Evolutionary conservation across 1,284 basidiomycete genomes (phyloP), one percentile per base, ranked within the genome.

Genomic region (Leucoagaricus sp.): DNA sequence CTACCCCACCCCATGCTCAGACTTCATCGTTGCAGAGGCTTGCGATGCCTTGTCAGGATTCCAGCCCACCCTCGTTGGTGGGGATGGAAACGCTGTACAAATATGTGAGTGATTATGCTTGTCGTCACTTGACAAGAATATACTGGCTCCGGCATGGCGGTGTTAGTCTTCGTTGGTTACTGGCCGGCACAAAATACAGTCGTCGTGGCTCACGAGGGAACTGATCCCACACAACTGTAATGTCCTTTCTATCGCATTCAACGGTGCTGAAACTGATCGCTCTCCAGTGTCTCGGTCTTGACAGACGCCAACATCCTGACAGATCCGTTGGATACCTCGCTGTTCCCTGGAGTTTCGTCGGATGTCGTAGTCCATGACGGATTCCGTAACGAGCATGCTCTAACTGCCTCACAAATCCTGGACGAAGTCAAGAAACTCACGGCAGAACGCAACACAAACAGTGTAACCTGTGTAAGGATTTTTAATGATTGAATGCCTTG

Each of bases 121-220:
- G 77, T 53, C 67, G 13, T 38, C 71, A 28, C 1, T n/a, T 25
- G 21, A 21, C 2, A 13, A 17, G 19, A 15, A 15, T 21, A 28
- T 29, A 31, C 31, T 28, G 15, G 47, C 23, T 13, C 21, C n/a
- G 10, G 31, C 23, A 17, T 17, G 17, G 33, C 21, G 10, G 33
- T 31, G 8, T 44, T 45, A 38, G 49, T 60, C 46, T 56, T 61
- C 41, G 60, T 60, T 44, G 58, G 50, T 13, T 60, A 60, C 42
- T 56, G 58, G 70, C 75, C 77, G 2, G 58, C 68, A 8, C 65
- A 76, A 48, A 75, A 78, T 44, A 71, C 76, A n/a, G 74, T 82
- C 9, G 75, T 83, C 9, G 77, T 83, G 19, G 71, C 74, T 1
- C 80, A 83, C 59, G 68, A 84, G 62, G 81, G 82, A 25, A 82